Percentiles rank a stretch among this genome's conserved stretches.
These are phyloP conservation scores for Biscutella laevigata DNA, from an alignment of 441 rosid genomes.

Conservation along the genomic window DNA sequence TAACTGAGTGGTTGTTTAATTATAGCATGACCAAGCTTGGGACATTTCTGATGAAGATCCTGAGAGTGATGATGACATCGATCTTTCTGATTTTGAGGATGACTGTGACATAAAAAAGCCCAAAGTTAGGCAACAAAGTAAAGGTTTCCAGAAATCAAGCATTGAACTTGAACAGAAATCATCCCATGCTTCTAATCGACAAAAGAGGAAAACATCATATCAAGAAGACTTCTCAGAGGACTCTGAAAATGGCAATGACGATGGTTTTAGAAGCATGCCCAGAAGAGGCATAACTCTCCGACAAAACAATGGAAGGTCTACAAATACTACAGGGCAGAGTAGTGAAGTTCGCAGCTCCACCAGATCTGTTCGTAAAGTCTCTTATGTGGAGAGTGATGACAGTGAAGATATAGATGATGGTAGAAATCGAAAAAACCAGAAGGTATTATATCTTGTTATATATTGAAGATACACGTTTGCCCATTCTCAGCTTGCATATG, in stretches of 20 bases:
- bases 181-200: conserved; percentile 39
- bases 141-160: conserved; percentile 45
- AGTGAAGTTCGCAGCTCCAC: conserved; percentile 84
- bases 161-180: conserved; percentile 45
- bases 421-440: conserved; percentile 55
- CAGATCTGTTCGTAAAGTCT: conserved; percentile 89
- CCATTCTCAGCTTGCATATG: neutral
- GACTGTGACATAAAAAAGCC: conserved; percentile 54
- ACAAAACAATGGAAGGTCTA: conserved; percentile 52
- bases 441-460: conserved; percentile 41
- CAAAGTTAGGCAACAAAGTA: conserved; percentile 53
- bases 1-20: conserved; percentile 11
- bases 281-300: conserved; percentile 61
- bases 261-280: conserved; percentile 48
- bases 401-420: conserved; percentile 90
- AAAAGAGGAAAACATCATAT: conserved; percentile 57
- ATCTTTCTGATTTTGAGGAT: conserved; percentile 67
- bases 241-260: conserved; percentile 57
- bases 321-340: conserved; percentile 39
- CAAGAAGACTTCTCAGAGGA: conserved; percentile 77
- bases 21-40: conserved; percentile 64
- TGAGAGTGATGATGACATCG: conserved; percentile 55
- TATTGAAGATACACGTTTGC: neutral
- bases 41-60: conserved; percentile 71
- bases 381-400: conserved; percentile 98